Evolutionary conservation across 2,329 filamentous ascomycete genomes (phyloP).

Genomic region (Graphiopsis chlorocephala): DNA sequence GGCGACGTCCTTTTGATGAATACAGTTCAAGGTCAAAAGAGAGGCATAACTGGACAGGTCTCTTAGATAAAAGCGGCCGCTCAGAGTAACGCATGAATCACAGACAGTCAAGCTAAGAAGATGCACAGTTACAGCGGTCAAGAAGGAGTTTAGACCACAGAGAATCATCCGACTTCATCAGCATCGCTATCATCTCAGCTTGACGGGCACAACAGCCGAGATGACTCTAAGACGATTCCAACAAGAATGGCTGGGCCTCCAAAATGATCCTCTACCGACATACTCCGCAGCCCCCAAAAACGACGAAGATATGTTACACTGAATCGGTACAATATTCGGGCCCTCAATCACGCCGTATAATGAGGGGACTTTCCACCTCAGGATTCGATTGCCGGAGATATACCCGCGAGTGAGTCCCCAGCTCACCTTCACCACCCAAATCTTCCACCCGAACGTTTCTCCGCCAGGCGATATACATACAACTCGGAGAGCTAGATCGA

Average conservation of each 20-base stretch:
- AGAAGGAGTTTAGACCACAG: neutral
- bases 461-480: neutral
- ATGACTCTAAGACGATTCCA: neutral
- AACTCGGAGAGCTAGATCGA: neutral
- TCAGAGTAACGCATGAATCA: neutral
- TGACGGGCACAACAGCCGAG: neutral
- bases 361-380: neutral
- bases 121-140: neutral
- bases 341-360: neutral
- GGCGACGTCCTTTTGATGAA: neutral
- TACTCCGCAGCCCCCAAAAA: neutral
- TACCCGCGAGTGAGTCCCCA: neutral
- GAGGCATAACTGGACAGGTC: neutral
- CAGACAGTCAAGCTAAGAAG: neutral
- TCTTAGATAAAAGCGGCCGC: neutral
- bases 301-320: neutral
- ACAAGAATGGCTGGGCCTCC: neutral
- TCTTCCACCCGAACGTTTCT: neutral
- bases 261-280: neutral
- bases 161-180: neutral
- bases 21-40: neutral
- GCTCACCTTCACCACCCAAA: neutral
- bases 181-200: neutral
- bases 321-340: neutral
- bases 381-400: neutral